phyloP scores from a whole-genome alignment of 306 rosid species.

The Rosa multiflora region DNA sequence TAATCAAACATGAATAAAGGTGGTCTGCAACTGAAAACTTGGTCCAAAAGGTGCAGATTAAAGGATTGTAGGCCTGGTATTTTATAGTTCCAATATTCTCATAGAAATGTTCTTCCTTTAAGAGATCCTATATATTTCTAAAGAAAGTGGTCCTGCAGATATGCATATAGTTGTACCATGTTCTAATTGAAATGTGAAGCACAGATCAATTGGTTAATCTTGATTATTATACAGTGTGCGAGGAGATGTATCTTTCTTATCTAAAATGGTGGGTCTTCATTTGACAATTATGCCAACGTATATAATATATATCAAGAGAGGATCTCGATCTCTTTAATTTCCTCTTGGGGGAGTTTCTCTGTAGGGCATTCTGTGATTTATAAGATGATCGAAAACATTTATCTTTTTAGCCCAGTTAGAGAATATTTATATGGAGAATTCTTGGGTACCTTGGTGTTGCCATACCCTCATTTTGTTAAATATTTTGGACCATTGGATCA shows the following conservation, averaged over 20 bases:
- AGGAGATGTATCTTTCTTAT: constrained; percentile 44
- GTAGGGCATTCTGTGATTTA: too few species aligned
- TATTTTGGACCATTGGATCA: too few species aligned
- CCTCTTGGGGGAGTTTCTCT: too few species aligned
- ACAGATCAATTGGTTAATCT: constrained; percentile 23
- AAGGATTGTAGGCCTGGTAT: not conserved
- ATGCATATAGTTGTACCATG: not conserved
- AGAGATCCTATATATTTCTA: constrained; percentile 7
- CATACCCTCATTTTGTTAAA: too few species aligned
- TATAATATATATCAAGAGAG: not conserved
- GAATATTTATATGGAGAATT: too few species aligned
- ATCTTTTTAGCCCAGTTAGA: too few species aligned
- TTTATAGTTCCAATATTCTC: not conserved
- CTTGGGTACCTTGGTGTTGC: too few species aligned
- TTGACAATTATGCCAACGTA: constrained; percentile 1
- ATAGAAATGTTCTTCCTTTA: constrained; percentile 14
- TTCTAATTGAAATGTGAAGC: constrained; percentile 4
- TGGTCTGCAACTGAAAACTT: not conserved
- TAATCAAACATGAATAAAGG: constrained; percentile 14
- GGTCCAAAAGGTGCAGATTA: not conserved
- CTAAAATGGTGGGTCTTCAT: constrained; percentile 28
- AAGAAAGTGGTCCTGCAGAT: constrained; percentile 18
- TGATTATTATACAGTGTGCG: constrained; percentile 11
- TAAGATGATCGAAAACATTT: too few species aligned
- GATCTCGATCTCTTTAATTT: too few species aligned